Evolutionary conservation across 768 basidiomycete genomes (phyloP), one percentile per base, ranked within the genome.

Genomic region (Hericium rajendrae): DNA sequence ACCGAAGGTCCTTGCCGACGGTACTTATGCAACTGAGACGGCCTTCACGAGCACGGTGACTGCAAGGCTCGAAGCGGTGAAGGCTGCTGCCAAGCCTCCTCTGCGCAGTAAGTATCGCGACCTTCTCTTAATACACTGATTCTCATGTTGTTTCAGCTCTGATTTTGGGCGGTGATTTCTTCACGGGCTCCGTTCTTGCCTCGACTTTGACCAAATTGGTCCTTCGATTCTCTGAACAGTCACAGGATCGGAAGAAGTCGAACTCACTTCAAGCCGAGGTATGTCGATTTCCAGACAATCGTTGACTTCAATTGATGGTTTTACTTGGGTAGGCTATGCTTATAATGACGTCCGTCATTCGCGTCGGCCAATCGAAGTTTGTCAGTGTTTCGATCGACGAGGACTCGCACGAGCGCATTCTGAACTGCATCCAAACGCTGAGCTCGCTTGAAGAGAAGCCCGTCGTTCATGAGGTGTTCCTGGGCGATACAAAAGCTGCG

Each of bases 21-120:
- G 97, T 9, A 98, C 95, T 2, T 98, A 99, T 68, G 97, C 94
- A 0, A 97, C 95, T 5, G 97, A 98, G 74, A 91, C 91, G 1
- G 91, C 91, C 12, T 97, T 85, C 72, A 83, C 81, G 24, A 80
- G 79, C 53, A 70, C 78, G n/a, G 75, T 74, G 38, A 72, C 79
- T 38, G 85, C 84, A 5, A 78, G 78, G 58, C 70, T 89, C 54
- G 91, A 95, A 63, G 84, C 87, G 40, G 88, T 88, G 60, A 92
- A 92, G 70, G 80, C 88, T 39, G 89, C 91, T 37, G 73, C 84
- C 4, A 98, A 97, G 70, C 95, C 97, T 0, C 94, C 97, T 20
- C 71, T 98, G 52, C 75, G 97, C 68, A 81, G 87, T 89, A 67
- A 53, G 79, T 71, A 55, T 39, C 24, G 13, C 39, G 3, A n/a